Evolutionary conservation across 306 rosid species (phyloP).

Genomic region (Cyclanthera cordifolia): DNA sequence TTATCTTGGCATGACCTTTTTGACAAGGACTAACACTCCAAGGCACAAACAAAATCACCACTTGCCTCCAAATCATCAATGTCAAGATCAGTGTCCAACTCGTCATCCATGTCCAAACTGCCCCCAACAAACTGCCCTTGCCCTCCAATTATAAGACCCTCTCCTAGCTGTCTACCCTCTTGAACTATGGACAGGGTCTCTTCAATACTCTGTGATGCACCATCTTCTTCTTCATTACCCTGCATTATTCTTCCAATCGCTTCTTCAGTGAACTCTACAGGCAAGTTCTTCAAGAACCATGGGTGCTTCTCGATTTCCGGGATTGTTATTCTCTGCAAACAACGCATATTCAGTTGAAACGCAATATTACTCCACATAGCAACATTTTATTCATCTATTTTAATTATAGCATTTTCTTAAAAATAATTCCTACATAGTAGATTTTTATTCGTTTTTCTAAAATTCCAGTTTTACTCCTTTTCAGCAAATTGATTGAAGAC

Average conservation of each 20-base stretch:
- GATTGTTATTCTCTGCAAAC: conserved; percentile 65
- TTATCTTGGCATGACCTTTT: conserved; percentile 14
- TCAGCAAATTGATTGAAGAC: no score
- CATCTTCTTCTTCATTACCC: conserved; percentile 19
- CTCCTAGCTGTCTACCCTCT: conserved; percentile 51
- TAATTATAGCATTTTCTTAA: no score
- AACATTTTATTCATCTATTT: no score
- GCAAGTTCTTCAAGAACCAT: conserved; percentile 65
- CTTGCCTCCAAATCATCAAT: conserved; percentile 75
- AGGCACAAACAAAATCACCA: conserved; percentile 84
- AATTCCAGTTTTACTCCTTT: no score
- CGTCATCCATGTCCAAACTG: conserved; percentile 91
- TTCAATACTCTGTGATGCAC: conserved; percentile 38
- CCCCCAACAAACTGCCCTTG: conserved; percentile 57
- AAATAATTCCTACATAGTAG: no score
- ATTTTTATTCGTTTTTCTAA: no score
- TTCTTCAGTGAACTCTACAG: conserved; percentile 54
- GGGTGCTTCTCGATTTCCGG: conserved; percentile 70
- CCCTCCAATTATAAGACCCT: conserved; percentile 43
- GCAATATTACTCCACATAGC: no score
- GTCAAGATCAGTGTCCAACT: conserved; percentile 62
- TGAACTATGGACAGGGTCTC: conserved; percentile 59
- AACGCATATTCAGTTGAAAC: background rate
- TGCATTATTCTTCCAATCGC: conserved; percentile 19
- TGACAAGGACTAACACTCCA: conserved; percentile 23